A percentile compares a stretch with the other conserved stretches of the same genome.
phyloP scores from a whole-genome alignment of 2,329 filamentous ascomycete species.

The Metarhizium anisopliae region DNA sequence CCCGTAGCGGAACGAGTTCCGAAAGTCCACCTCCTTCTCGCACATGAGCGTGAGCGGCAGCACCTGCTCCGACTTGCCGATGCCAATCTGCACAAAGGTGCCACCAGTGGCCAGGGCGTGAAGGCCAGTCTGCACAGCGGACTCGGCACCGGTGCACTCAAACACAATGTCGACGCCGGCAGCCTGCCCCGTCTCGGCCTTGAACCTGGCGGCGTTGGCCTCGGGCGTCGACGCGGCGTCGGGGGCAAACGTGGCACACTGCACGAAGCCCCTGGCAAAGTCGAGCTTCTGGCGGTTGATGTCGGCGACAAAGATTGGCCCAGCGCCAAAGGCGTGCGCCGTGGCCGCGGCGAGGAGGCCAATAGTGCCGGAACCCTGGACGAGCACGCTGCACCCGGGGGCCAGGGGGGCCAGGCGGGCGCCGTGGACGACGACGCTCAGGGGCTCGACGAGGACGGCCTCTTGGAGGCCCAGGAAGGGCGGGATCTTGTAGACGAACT shows the following conservation, averaged over 20 bases:
- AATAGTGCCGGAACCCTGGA: conserved; percentile 11
- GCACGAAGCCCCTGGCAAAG: conserved; percentile 5
- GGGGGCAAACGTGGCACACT: not conserved
- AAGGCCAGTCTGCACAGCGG: conserved; percentile 10
- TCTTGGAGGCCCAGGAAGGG: conserved; percentile 43
- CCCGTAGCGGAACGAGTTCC: conserved; percentile 43
- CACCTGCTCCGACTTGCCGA: conserved; percentile 42
- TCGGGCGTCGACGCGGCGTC: not conserved
- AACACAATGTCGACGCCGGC: conserved; percentile 9
- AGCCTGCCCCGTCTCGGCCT: not conserved
- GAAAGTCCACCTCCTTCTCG: conserved; percentile 35
- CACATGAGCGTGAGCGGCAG: conserved; percentile 30
- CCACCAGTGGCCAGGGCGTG: conserved; percentile 37
- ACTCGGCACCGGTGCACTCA: conserved; percentile 13
- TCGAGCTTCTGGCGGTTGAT: conserved; percentile 17
- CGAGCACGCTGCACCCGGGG: conserved; percentile 13
- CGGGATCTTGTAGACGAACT: conserved; percentile 78
- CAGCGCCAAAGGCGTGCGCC: conserved; percentile 14
- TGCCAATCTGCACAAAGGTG: conserved; percentile 35
- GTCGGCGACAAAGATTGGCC: conserved; percentile 12
- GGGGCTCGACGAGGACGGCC: conserved; percentile 41
- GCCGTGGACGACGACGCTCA: conserved; percentile 43
- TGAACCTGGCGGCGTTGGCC: conserved; percentile 8
- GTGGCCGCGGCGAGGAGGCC: conserved; percentile 7
- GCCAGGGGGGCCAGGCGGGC: conserved; percentile 15